Base-by-base conservation (phyloP, 805 yeast genomes). In the Hanseniaspora taiwanica region DNA sequence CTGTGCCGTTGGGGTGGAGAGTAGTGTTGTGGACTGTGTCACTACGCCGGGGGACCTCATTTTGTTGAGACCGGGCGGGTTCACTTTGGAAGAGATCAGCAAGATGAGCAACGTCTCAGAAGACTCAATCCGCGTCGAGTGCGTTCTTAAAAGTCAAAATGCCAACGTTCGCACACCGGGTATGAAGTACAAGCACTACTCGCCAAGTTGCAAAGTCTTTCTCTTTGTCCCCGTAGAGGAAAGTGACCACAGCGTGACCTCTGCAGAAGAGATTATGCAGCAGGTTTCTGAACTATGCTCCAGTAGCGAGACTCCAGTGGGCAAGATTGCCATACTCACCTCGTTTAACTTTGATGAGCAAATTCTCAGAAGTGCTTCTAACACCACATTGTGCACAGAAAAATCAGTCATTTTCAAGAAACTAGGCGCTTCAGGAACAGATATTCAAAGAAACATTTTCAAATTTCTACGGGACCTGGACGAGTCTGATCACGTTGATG, bases 161-260 rank as follows among this genome's bases (percentile, higher is more conserved):
- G 96, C 84, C 46, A 69, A 77, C 1, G 93, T 81, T 0, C 71
- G 81, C 49, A 91, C 98, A 0, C 98, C 98, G 0, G 98, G 98
- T 0, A 91, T 91, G 98, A 91, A 91, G 55, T 91, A 91, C 56
- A 77, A 82, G 49, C 98, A 91, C 58, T 91, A 91, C 57, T 82
- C 96, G 0, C 98, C 98, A 3, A 70, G 71, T 2, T 95, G 96
- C 0, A 75, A 71, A 43, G 97, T 91, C 3, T 63, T 81, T 0
- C 58, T 87, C 4, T 74, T 85, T 46, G 59, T 65, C 19, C 68
- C 74, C 20, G 64, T 74, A 37, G 66, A 64, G 0, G 65, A 71
- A 41, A 72, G 77, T 0, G 47, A 48, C 20, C 24, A 29, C 1
- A 27, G 39, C 5, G 44, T 42, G 1, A 53, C 51, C 10, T 24